Evolutionary conservation across 495 filamentous ascomycete species (phyloP).

Genomic region (Talaromyces proteolyticus): DNA sequence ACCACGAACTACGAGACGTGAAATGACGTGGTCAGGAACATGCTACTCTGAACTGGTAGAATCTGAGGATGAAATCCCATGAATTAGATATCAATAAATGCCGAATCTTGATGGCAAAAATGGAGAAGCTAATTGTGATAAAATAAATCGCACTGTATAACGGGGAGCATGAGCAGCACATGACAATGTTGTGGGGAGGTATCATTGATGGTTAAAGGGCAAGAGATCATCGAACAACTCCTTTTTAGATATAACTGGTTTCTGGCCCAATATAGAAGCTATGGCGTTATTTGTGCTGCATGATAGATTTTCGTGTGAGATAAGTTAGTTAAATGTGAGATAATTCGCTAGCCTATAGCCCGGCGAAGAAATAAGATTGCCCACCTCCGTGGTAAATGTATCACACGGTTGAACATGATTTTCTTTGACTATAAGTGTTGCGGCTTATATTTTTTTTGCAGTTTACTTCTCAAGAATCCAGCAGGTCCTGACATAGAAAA

Average conservation of each 20-base stretch:
- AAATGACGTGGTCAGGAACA: background rate
- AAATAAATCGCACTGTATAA: background rate
- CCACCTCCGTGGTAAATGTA: too few relatives aligned
- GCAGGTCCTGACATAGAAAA: too few relatives aligned
- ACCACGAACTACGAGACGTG: background rate
- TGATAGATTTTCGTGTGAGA: background rate
- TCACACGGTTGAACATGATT: too few relatives aligned
- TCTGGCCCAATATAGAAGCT: background rate
- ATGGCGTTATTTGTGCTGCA: background rate
- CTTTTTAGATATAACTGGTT: background rate
- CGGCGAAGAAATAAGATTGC: too few relatives aligned
- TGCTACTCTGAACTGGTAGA: background rate
- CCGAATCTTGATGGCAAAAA: background rate
- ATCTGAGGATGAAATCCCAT: background rate
- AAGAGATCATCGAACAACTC: background rate
- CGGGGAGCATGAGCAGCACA: background rate
- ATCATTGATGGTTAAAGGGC: background rate
- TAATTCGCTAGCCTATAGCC: too few relatives aligned
- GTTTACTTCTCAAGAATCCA: too few relatives aligned
- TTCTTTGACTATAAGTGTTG: too few relatives aligned
- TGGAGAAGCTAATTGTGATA: background rate
- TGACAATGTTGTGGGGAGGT: background rate
- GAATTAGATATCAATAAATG: background rate
- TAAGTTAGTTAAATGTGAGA: too few relatives aligned
- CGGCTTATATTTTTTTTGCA: too few relatives aligned